These are phyloP conservation scores for Cercospora canescens DNA, from an alignment of 2,329 filamentous ascomycete species.

Conservation along the genomic window DNA sequence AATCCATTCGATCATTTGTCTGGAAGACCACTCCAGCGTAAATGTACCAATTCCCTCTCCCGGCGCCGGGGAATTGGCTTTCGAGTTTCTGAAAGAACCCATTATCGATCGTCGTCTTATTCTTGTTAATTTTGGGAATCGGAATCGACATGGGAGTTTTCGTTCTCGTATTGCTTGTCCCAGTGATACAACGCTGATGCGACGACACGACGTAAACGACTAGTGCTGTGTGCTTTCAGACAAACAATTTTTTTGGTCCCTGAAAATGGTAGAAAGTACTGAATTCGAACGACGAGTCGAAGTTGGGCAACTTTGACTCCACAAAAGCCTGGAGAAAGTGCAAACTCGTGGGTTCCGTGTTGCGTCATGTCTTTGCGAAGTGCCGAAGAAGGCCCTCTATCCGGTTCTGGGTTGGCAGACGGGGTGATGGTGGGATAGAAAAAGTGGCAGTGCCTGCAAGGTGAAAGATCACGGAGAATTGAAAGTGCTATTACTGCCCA, in stretches of 20 bases:
- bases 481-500: not conserved
- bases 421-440: not conserved
- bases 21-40: conserved; percentile 22
- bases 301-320: not conserved
- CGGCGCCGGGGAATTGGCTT: conserved; percentile 11
- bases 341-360: not conserved
- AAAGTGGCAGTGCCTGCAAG: not conserved
- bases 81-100: conserved; percentile 22
- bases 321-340: not conserved
- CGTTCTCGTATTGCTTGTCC: not conserved
- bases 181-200: not conserved
- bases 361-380: not conserved
- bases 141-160: not conserved
- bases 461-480: not conserved
- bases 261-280: not conserved
- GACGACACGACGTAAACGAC: not conserved
- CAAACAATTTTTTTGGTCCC: not conserved
- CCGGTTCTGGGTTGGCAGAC: not conserved
- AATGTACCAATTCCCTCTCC: conserved; percentile 17
- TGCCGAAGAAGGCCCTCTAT: not conserved
- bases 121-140: not conserved
- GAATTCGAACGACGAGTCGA: not conserved
- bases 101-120: conserved; percentile 12
- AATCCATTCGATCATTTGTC: conserved; percentile 22
- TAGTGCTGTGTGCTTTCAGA: not conserved